Evolutionary conservation across 2,329 filamentous ascomycete species (phyloP).

Genomic region (Cladosporium sphaerospermum): DNA sequence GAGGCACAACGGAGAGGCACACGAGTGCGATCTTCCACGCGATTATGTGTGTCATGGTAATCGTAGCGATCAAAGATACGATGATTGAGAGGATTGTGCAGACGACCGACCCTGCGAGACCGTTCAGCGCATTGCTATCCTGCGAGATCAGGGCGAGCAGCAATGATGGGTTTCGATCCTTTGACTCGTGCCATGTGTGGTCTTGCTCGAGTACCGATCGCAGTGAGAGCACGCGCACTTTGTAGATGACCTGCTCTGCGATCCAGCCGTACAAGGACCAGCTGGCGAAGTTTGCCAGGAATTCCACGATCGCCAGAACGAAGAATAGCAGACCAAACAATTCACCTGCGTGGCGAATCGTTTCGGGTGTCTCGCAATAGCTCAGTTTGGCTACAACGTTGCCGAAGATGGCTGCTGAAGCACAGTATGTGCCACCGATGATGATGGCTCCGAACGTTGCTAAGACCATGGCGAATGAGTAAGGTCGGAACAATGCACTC

Average conservation of each 20-base stretch:
- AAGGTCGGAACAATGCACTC: slow-evolving; percentile 2
- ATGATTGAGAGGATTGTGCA: slow-evolving; percentile 62
- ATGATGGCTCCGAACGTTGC: slow-evolving; percentile 1
- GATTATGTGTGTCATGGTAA: slow-evolving; percentile 63
- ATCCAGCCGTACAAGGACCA: slow-evolving; percentile 53
- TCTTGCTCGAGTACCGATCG: slow-evolving; percentile 61
- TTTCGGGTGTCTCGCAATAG: slow-evolving; percentile 44
- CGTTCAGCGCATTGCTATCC: slow-evolving; percentile 61
- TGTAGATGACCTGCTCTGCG: slow-evolving; percentile 60
- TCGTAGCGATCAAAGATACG: slow-evolving; percentile 62
- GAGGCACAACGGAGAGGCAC: slow-evolving; percentile 60
- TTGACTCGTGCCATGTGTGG: slow-evolving; percentile 64
- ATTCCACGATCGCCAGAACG: slow-evolving; percentile 53
- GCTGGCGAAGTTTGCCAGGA: slow-evolving; percentile 57
- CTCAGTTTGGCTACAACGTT: slow-evolving; percentile 53
- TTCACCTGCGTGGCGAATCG: slow-evolving; percentile 50
- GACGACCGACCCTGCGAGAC: slow-evolving; percentile 64
- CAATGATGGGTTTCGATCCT: slow-evolving; percentile 53
- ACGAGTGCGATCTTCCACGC: slow-evolving; percentile 73
- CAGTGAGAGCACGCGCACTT: slow-evolving; percentile 57
- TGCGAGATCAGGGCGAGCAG: slow-evolving; percentile 64
- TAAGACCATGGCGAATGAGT: slow-evolving; percentile 1
- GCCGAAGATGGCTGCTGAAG: slow-evolving; percentile 7
- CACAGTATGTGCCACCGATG: slow-evolving; percentile 11
- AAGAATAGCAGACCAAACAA: slow-evolving; percentile 56